Conservation (phyloP, 2,329 filamentous ascomycete genomes). For the Monosporascus ibericus region DNA sequence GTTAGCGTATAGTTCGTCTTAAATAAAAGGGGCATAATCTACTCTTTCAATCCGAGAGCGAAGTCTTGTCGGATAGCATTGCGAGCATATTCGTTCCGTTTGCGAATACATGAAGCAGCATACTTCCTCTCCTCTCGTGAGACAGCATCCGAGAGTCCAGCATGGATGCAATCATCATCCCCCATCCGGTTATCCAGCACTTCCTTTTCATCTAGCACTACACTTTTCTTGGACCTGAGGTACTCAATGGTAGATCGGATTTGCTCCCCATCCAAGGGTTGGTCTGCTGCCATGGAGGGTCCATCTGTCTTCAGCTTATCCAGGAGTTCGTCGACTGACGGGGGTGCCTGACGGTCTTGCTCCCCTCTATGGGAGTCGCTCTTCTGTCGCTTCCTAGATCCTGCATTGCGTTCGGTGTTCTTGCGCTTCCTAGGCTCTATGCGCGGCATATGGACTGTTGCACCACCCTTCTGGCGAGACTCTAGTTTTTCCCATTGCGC, state of each 20-base stretch:
- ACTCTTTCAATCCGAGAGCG: conserved; percentile 49
- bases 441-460: conserved; percentile 4
- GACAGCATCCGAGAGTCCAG: conserved; percentile 19
- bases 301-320: conserved; percentile 4
- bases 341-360: background rate
- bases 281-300: conserved; percentile 16
- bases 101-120: conserved; percentile 36
- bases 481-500: conserved; percentile 8
- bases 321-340: conserved; percentile 8
- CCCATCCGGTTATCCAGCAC: conserved; percentile 4
- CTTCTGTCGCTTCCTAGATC: conserved; percentile 8
- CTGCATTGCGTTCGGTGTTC: background rate
- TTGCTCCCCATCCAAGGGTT: conserved; percentile 6
- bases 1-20: background rate
- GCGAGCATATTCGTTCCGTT: conserved; percentile 48
- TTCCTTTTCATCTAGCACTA: conserved; percentile 1
- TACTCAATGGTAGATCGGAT: conserved; percentile 8
- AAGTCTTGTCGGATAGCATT: conserved; percentile 49
- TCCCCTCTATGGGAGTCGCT: background rate
- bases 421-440: conserved; percentile 36
- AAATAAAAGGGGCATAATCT: conserved; percentile 3
- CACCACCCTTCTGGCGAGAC: conserved; percentile 10
- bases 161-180: conserved; percentile 29
- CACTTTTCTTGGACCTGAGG: conserved; percentile 3
- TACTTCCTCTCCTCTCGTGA: conserved; percentile 12